Percentiles rank a stretch among this genome's conserved stretches.
These are phyloP conservation scores for Solanum medicagineum DNA, from an alignment of 257 asterid species.

Conservation along the genomic window DNA sequence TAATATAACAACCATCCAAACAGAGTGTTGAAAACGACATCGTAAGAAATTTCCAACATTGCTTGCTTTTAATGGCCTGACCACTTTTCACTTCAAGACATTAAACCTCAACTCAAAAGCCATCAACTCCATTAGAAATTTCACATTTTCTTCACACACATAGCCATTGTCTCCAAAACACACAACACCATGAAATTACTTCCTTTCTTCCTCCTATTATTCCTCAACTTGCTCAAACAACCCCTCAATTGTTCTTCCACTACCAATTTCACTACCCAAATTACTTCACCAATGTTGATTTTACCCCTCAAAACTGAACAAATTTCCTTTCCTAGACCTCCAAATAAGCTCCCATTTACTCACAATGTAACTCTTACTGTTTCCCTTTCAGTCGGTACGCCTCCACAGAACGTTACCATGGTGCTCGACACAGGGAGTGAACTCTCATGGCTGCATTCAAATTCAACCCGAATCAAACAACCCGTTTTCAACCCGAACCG, in stretches of 20 bases:
- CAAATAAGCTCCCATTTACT: constrained; percentile 59
- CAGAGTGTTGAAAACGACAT: not conserved
- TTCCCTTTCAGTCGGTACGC: constrained; percentile 66
- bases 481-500: constrained; percentile 48
- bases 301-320: constrained; percentile 54
- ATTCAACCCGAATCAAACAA: constrained; percentile 20
- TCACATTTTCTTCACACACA: not conserved
- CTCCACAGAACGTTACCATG: constrained; percentile 88
- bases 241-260: not conserved
- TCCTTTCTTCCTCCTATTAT: not conserved
- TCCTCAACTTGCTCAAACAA: not conserved
- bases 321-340: constrained; percentile 11
- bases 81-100: not conserved
- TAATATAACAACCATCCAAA: not conserved
- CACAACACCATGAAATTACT: not conserved
- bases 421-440: constrained; percentile 95
- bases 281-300: constrained; percentile 8
- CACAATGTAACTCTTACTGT: constrained; percentile 90
- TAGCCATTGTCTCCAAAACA: not conserved
- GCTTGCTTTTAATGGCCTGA: not conserved
- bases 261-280: not conserved
- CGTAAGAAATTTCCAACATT: not conserved
- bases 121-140: not conserved
- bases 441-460: constrained; percentile 89
- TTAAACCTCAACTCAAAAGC: not conserved